A percentile compares a stretch with the other conserved stretches of the same genome.
Evolutionary conservation across 257 asterid genomes (phyloP).

Genomic region (Gentiana dahurica): DNA sequence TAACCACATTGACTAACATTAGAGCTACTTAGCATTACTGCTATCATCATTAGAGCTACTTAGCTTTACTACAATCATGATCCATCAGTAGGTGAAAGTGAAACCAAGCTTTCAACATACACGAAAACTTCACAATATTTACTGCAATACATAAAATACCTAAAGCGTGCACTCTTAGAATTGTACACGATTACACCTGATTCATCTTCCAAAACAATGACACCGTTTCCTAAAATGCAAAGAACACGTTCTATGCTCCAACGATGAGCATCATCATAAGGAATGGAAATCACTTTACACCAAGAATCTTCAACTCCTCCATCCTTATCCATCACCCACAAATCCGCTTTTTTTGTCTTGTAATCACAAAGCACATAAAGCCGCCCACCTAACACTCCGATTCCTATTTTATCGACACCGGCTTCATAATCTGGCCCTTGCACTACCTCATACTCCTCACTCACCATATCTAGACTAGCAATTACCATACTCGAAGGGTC

Average conservation of each 20-base stretch:
- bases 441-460: slow-evolving; percentile 29
- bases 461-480: slow-evolving; percentile 33
- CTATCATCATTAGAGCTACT: no score
- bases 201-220: slow-evolving; percentile 27
- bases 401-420: slow-evolving; percentile 4
- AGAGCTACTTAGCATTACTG: no score
- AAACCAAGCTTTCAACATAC: slow-evolving; percentile 39
- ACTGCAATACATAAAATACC: slow-evolving; percentile 16
- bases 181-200: slow-evolving; percentile 23
- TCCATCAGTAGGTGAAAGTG: background rate
- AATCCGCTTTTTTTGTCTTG: slow-evolving; percentile 13
- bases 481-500: slow-evolving; percentile 8
- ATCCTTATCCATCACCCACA: slow-evolving; percentile 43
- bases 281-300: slow-evolving; percentile 32
- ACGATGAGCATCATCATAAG: slow-evolving; percentile 22
- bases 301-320: slow-evolving; percentile 25
- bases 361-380: slow-evolving; percentile 30
- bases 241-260: slow-evolving; percentile 13
- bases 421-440: slow-evolving; percentile 22
- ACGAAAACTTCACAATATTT: slow-evolving; percentile 4
- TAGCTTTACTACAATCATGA: no score
- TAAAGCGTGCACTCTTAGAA: slow-evolving; percentile 16
- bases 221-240: slow-evolving; percentile 27
- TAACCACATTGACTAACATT: no score
- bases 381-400: slow-evolving; percentile 27